A percentile compares a stretch with the other conserved stretches of the same genome.
Conservation (phyloP, 169 alveolate species). For the Amoebophrya sp. region DNA sequence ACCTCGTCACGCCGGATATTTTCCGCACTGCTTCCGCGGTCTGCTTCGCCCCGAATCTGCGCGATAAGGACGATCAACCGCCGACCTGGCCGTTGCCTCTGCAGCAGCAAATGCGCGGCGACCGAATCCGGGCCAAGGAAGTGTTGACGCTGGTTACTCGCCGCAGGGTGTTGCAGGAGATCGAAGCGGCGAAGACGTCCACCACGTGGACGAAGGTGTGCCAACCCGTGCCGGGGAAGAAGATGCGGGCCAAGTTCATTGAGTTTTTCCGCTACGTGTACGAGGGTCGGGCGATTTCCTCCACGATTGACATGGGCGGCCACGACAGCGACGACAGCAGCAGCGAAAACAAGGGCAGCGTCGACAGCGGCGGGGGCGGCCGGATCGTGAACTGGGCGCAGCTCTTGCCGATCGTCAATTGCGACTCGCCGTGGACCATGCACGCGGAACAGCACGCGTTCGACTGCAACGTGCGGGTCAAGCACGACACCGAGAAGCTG, state of each 20-base stretch:
- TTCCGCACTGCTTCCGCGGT: too few species aligned
- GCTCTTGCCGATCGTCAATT: not conserved
- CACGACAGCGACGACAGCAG: not conserved
- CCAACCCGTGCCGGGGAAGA: not conserved
- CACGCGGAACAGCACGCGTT: constrained; percentile 19
- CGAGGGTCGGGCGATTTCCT: not conserved
- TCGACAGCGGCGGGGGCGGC: too few species aligned
- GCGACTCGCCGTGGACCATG: not conserved
- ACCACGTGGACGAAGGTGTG: not conserved
- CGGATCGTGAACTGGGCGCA: not conserved
- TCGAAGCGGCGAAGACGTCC: not conserved
- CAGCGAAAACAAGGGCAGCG: not conserved
- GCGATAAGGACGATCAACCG: too few species aligned
- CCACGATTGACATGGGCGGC: not conserved
- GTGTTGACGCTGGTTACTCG: not conserved
- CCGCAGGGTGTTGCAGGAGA: not conserved
- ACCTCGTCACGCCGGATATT: too few species aligned
- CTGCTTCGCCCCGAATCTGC: too few species aligned
- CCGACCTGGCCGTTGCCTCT: too few species aligned
- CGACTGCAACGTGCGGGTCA: not conserved
- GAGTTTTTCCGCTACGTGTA: not conserved
- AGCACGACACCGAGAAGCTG: not conserved
- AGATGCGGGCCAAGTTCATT: not conserved
- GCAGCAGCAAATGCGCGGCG: too few species aligned
- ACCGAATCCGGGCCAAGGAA: too few species aligned